Percentiles rank a stretch among this genome's conserved stretches.
These are phyloP conservation scores for Aquanectria penicillioides DNA, from an alignment of 2,329 filamentous ascomycete species.

Conservation along the genomic window DNA sequence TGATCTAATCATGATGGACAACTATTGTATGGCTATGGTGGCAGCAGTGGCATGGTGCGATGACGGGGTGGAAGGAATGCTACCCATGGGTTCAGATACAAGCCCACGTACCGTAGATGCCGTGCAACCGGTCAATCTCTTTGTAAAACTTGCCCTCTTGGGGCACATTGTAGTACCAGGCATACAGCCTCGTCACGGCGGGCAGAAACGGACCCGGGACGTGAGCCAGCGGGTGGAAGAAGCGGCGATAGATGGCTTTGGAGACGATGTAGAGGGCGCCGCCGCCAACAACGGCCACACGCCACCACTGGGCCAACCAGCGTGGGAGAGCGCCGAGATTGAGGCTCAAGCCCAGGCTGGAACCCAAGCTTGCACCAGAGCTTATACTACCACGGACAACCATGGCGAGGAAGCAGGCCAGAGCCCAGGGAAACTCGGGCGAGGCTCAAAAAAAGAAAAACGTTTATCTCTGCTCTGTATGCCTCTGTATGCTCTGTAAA, in stretches of 20 bases:
- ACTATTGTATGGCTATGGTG: not conserved
- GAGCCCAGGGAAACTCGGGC: not conserved
- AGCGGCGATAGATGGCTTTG: constrained; percentile 16
- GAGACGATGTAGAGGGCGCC: constrained; percentile 3
- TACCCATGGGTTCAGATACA: not conserved
- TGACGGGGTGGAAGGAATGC: too few species aligned
- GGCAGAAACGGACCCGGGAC: constrained; percentile 20
- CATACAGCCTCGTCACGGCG: constrained; percentile 18
- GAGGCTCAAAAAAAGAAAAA: too few species aligned
- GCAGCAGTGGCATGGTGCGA: not conserved
- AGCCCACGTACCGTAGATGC: constrained; percentile 9
- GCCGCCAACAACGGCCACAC: not conserved
- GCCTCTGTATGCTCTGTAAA: too few species aligned
- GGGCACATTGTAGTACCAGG: constrained; percentile 22
- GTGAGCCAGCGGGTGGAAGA: constrained; percentile 14
- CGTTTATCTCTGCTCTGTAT: too few species aligned
- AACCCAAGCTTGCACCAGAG: not conserved
- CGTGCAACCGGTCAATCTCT: constrained; percentile 23
- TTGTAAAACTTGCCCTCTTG: constrained; percentile 7
- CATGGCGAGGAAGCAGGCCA: constrained; percentile 6
- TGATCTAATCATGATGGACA: not conserved
- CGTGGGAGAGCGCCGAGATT: not conserved
- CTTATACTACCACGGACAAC: constrained; percentile 8
- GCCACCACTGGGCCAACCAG: constrained; percentile 11
- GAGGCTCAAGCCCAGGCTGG: not conserved